Percentiles rank a stretch among this genome's conserved stretches.
Conservation (phyloP, 2,329 filamentous ascomycete species). For the Trichoderma hamatum region DNA sequence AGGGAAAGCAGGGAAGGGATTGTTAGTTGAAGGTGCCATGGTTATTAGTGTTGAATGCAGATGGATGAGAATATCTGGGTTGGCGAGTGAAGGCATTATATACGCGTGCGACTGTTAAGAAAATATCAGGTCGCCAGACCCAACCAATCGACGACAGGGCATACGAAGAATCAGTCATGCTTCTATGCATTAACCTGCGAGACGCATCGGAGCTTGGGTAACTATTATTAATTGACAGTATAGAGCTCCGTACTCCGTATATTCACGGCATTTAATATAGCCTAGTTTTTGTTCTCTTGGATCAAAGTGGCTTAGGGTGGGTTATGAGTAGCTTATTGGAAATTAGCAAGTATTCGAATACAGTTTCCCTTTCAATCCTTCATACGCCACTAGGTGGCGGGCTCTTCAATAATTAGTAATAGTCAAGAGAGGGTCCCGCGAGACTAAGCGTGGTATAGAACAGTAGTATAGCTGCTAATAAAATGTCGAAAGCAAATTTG, state of each 20-base stretch:
- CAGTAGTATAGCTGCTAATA: no score
- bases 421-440: no score
- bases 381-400: no score
- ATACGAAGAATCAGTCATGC: neutral
- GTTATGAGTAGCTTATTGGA: no score
- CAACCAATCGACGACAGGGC: neutral
- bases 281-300: no score
- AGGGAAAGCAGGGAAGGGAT: neutral
- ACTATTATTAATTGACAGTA: neutral
- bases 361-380: no score
- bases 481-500: no score
- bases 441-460: no score
- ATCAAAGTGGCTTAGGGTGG: no score
- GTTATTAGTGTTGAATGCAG: neutral
- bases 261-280: no score
- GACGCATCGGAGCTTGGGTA: neutral
- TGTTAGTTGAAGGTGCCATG: neutral
- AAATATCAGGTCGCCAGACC: neutral
- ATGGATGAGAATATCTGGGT: neutral
- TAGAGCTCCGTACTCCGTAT: neutral
- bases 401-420: no score
- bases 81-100: neutral
- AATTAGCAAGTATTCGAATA: no score
- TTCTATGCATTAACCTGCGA: neutral
- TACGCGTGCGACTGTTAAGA: neutral